Percentiles rank a stretch among this genome's conserved stretches.
These are phyloP conservation scores for Letharia lupina DNA, from an alignment of 495 filamentous ascomycete species.

Conservation along the genomic window DNA sequence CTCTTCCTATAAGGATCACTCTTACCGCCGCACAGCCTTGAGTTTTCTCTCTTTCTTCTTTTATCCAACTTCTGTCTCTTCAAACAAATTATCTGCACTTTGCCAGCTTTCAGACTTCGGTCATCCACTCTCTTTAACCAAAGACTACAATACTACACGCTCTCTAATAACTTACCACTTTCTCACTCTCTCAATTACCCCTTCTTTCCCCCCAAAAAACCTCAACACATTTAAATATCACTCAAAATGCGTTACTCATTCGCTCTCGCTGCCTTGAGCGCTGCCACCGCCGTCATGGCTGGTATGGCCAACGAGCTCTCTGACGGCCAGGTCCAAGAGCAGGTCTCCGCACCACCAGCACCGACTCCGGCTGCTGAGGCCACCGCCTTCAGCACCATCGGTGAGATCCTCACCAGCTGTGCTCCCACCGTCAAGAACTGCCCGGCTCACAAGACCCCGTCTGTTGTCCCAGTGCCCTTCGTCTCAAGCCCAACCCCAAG, in stretches of 20 bases:
- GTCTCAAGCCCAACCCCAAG: background rate
- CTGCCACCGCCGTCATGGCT: slow-evolving; percentile 27
- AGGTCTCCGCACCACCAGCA: slow-evolving; percentile 6
- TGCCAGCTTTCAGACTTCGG: slow-evolving; percentile 42
- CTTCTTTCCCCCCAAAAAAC: background rate
- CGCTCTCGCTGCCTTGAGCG: slow-evolving; percentile 43
- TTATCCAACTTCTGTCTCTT: slow-evolving; percentile 24
- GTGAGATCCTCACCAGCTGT: slow-evolving; percentile 53
- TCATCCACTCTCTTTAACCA: slow-evolving; percentile 44
- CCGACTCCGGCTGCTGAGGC: slow-evolving; percentile 23
- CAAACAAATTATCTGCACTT: slow-evolving; percentile 29
- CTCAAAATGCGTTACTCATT: slow-evolving; percentile 50
- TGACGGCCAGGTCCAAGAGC: slow-evolving; percentile 25
- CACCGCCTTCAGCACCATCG: slow-evolving; percentile 47
- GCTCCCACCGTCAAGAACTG: slow-evolving; percentile 41
- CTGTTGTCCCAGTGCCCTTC: slow-evolving; percentile 14
- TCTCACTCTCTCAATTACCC: background rate
- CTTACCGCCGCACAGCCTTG: slow-evolving; percentile 13
- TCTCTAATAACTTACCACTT: slow-evolving; percentile 32
- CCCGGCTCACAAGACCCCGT: slow-evolving; percentile 22
- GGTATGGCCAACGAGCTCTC: slow-evolving; percentile 18
- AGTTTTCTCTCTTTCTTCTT: slow-evolving; percentile 19
- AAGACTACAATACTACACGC: slow-evolving; percentile 34
- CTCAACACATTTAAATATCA: slow-evolving; percentile 29
- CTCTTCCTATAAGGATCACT: slow-evolving; percentile 18